Conservation (phyloP, 164 flowering plant genomes). For the Umbilicus rupestris region DNA sequence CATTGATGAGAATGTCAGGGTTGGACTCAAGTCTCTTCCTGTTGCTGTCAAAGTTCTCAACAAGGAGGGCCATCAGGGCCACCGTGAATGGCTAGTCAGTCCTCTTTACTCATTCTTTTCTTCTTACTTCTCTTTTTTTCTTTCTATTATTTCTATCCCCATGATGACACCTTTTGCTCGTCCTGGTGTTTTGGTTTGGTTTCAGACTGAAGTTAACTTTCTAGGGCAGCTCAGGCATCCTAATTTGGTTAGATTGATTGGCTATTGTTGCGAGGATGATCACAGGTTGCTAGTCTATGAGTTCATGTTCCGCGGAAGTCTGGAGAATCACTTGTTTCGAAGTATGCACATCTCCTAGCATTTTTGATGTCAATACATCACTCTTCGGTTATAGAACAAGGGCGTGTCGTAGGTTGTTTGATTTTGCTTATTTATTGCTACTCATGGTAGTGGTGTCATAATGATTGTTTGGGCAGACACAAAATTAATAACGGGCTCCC, state of each 20-base stretch:
- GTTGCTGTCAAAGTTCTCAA: constrained; percentile 97
- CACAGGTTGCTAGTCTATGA: constrained; percentile 92
- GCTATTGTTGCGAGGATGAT: constrained; percentile 98
- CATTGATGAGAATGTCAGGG: constrained; percentile 94
- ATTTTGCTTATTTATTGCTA: neutral
- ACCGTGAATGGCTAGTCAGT: constrained; percentile 91
- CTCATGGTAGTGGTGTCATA: neutral
- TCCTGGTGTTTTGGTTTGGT: neutral
- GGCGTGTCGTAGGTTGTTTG: neutral
- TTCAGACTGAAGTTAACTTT: constrained; percentile 91
- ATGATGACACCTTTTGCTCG: neutral
- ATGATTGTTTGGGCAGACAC: neutral
- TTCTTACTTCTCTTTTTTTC: neutral
- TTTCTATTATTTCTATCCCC: neutral
- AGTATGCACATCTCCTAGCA: neutral
- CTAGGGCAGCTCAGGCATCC: constrained; percentile 96
- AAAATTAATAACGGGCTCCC: neutral
- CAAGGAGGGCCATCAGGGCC: constrained; percentile 97
- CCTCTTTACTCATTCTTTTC: neutral
- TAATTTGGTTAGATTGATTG: constrained; percentile 90
- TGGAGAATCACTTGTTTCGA: constrained; percentile 59
- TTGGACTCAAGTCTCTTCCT: constrained; percentile 88
- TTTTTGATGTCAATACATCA: neutral
- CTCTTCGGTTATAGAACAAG: neutral
- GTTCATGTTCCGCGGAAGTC: constrained; percentile 96